Base-by-base conservation (phyloP, 805 yeast species). In the Saccharomyces cerevisiae region DNA sequence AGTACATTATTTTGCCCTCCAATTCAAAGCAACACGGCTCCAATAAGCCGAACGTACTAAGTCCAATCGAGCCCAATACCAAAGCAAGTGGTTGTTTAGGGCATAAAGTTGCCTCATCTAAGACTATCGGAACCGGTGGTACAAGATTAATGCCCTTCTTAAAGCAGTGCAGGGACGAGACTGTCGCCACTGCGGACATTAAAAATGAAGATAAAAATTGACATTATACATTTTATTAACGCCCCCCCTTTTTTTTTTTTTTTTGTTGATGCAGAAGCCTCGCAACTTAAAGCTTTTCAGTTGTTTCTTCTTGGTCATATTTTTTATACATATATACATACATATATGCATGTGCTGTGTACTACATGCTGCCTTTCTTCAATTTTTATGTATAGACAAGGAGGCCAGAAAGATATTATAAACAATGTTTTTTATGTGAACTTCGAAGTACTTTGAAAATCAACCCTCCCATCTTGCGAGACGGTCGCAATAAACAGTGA, bases 161-260 rank as follows among this genome's bases (percentile, higher is more conserved):
- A 67, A 91, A 90, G 70, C 97, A 92, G 70, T 92, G 97, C 61
- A 80, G 97, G 69, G 97, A 91, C 72, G 97, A 91, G 68, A 91
- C 97, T 17, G 11, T 36, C 11, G 43, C 43, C 24, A 17, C 43
- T 17, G 24, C 6, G 22, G 13, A n/a, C 2, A 9, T 9, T 11
- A 36, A 36, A 36, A 36, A 36, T 6, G 22, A 36, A 24, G 17
- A 36, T 10, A 36, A 36, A 36, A 36, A 36, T 36, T 36, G 43
- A 36, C 43, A 36, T 21, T 36, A 36, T 36, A 17, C 24, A 36
- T 22, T 36, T 36, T 50, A 46, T 46, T 17, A n/a, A 27, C 29
- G 24, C 10, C 14, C 27, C 28, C n/a, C n/a, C n/a, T n/a, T n/a
- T 24, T 26, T 49, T 30, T 26, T 51, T 50, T 22, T 46, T 54